phyloP scores from a whole-genome alignment of 2,329 filamentous ascomycete species.

The Alternaria rosae region DNA sequence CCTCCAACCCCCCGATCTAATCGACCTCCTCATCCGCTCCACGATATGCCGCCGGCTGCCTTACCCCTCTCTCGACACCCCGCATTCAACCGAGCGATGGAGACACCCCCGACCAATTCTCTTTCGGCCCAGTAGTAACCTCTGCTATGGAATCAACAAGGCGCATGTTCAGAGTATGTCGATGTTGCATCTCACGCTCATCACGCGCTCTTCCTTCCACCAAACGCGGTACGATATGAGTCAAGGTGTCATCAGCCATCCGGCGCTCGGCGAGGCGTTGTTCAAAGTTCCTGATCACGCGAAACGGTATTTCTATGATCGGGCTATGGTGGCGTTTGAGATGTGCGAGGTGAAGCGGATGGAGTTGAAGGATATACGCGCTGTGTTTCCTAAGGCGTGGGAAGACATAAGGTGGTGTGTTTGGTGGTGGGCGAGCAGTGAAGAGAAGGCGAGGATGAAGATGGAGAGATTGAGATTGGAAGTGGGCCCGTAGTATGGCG shows the following conservation, averaged over 20 bases:
- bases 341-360: neutral
- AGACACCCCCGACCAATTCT: neutral
- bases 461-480: slow-evolving; percentile 30
- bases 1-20: slow-evolving; percentile 34
- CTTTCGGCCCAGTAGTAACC: neutral
- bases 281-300: slow-evolving; percentile 13
- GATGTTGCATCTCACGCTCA: neutral
- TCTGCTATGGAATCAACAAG: neutral
- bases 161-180: neutral
- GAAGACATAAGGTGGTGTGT: slow-evolving; percentile 22
- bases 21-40: slow-evolving; percentile 31
- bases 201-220: neutral
- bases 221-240: neutral
- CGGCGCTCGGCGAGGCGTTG: neutral
- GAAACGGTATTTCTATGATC: slow-evolving; percentile 9
- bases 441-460: slow-evolving; percentile 31
- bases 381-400: slow-evolving; percentile 21
- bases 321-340: slow-evolving; percentile 17
- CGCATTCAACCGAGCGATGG: neutral
- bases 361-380: slow-evolving; percentile 10
- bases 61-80: slow-evolving; percentile 18
- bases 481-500: neutral
- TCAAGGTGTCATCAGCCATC: neutral
- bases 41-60: slow-evolving; percentile 14
- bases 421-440: slow-evolving; percentile 39